Evolutionary conservation across 1,284 basidiomycete species (phyloP).

Genomic region (Rhodotorula sp.): DNA sequence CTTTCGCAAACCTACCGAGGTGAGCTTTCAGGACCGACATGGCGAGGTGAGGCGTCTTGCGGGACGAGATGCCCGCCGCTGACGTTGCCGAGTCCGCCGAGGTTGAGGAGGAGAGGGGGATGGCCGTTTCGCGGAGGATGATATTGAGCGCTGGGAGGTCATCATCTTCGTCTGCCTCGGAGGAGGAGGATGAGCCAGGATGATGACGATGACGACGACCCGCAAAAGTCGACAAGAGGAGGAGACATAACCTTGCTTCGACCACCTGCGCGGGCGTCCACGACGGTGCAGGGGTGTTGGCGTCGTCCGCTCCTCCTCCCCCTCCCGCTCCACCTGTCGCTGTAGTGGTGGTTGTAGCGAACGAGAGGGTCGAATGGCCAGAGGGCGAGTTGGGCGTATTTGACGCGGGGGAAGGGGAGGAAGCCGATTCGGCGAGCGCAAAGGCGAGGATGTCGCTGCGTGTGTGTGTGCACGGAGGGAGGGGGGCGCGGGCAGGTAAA

Average conservation of each 20-base stretch:
- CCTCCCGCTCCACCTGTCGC: no score
- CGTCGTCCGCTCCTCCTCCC: neutral
- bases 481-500: no score
- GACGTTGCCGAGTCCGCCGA: neutral
- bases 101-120: neutral
- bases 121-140: slow-evolving; percentile 27
- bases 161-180: neutral
- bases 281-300: neutral
- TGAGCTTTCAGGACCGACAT: slow-evolving; percentile 37
- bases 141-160: slow-evolving; percentile 9
- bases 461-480: no score
- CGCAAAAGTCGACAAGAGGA: slow-evolving; percentile 24
- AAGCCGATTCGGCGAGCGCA: slow-evolving; percentile 1
- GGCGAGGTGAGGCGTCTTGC: slow-evolving; percentile 23
- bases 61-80: neutral
- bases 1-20: slow-evolving; percentile 31
- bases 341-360: slow-evolving; percentile 10
- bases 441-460: slow-evolving; percentile 21
- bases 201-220: neutral
- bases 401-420: slow-evolving; percentile 1
- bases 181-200: neutral
- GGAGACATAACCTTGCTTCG: slow-evolving; percentile 24
- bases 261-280: slow-evolving; percentile 23
- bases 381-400: slow-evolving; percentile 15
- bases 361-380: slow-evolving; percentile 9